phyloP scores from a whole-genome alignment of 1,139 yeast genomes.

The Kodamaea derodonti region DNA sequence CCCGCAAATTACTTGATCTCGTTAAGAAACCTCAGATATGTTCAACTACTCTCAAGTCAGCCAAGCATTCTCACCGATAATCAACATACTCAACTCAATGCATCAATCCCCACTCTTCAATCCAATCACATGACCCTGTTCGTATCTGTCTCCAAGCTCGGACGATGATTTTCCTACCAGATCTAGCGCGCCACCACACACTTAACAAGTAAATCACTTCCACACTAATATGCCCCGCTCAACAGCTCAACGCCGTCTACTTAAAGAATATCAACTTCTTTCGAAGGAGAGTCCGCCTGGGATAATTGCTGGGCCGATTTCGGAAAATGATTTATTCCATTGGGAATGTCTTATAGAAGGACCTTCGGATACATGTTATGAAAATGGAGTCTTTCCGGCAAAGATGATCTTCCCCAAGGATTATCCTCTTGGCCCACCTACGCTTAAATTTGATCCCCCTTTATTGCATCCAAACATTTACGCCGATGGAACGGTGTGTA shows the following conservation, averaged over 20 bases:
- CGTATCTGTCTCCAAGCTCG: too few species aligned
- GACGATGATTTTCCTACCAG: too few species aligned
- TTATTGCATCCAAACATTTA: conserved; percentile 91
- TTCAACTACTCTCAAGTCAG: too few species aligned
- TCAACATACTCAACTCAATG: too few species aligned
- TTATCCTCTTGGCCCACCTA: conserved; percentile 91
- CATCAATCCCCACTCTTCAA: too few species aligned
- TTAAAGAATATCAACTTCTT: conserved; percentile 86
- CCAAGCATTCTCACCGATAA: too few species aligned
- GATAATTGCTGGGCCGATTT: conserved; percentile 84
- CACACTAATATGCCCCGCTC: too few species aligned
- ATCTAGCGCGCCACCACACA: too few species aligned
- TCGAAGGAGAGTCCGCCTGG: conserved; percentile 91
- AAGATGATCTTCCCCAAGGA: conserved; percentile 78
- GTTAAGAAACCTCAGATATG: too few species aligned
- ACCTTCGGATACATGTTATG: conserved; percentile 90
- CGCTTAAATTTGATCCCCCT: conserved; percentile 76
- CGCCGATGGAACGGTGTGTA: conserved; percentile 93
- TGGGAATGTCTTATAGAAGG: conserved; percentile 96
- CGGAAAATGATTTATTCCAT: conserved; percentile 73
- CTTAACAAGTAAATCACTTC: too few species aligned
- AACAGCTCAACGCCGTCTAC: conserved; percentile 81
- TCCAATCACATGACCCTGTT: too few species aligned
- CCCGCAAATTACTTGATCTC: too few species aligned
- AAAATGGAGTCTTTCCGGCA: conserved; percentile 91